Conservation (phyloP, 345 rosid species). For the Excoecaria cochinchinensis region DNA sequence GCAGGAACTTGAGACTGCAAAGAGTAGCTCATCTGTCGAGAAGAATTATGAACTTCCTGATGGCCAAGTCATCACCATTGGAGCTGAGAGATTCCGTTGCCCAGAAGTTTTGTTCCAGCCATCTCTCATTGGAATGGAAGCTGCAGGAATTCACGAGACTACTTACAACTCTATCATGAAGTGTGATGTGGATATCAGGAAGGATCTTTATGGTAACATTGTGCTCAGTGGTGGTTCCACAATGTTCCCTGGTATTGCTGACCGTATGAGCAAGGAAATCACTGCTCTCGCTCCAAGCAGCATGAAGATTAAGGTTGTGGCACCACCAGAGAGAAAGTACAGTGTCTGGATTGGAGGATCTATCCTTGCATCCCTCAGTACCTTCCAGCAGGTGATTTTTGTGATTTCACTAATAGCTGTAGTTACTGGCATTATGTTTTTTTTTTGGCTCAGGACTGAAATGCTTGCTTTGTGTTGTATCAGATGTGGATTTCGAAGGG, state of each 20-base stretch:
- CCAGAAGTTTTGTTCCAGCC: conserved; percentile 13
- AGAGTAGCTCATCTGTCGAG: conserved; percentile 10
- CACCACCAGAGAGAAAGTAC: conserved; percentile 12
- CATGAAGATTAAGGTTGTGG: conserved; percentile 12
- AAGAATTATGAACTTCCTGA: conserved; percentile 15
- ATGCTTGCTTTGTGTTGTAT: background rate
- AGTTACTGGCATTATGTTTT: background rate
- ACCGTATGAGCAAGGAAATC: conserved; percentile 12
- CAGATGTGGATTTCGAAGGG: conserved; percentile 17
- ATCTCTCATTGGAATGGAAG: conserved; percentile 16
- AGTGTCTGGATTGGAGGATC: conserved; percentile 16
- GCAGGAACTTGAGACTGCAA: conserved; percentile 12
- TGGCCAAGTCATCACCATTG: conserved; percentile 14
- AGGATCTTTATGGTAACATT: conserved; percentile 14
- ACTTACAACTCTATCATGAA: conserved; percentile 14
- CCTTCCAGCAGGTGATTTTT: conserved; percentile 3
- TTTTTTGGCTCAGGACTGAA: background rate
- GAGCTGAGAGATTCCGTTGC: conserved; percentile 15
- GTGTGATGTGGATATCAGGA: conserved; percentile 14
- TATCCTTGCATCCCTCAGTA: conserved; percentile 9
- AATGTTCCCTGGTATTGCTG: conserved; percentile 16
- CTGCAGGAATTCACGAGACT: conserved; percentile 10
- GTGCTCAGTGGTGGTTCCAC: conserved; percentile 14
- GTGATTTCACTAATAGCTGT: background rate
- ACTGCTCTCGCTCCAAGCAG: conserved; percentile 11